phyloP scores from a whole-genome alignment of 306 rosid species.

The Vigna radiata region DNA sequence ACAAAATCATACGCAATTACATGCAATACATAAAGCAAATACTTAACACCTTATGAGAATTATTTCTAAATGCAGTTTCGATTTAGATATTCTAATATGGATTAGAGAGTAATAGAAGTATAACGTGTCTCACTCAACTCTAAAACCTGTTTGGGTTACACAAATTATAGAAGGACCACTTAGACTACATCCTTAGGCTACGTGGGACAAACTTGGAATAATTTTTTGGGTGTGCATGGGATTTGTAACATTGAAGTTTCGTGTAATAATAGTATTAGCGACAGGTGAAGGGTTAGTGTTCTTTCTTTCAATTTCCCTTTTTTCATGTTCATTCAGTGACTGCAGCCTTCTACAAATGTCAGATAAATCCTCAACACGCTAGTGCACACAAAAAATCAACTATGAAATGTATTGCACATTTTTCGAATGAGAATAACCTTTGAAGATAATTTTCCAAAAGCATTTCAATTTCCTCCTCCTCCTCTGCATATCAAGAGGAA shows the following conservation, averaged over 20 bases:
- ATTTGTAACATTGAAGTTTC: conserved; percentile 1
- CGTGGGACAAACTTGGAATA: neutral
- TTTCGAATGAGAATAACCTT: conserved; percentile 67
- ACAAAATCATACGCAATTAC: too few species aligned
- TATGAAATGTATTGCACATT: conserved; percentile 30
- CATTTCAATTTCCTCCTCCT: conserved; percentile 99
- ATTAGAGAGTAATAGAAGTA: neutral
- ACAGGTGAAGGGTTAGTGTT: conserved; percentile 21
- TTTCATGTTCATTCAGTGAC: conserved; percentile 7
- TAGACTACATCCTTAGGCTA: neutral
- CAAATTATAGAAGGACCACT: neutral
- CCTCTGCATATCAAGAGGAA: conserved; percentile 67
- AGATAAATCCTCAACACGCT: conserved; percentile 24
- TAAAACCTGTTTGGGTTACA: neutral
- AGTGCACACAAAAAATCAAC: conserved; percentile 4
- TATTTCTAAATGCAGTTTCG: conserved; percentile 36
- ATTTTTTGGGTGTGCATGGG: conserved; percentile 24
- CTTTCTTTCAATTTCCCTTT: conserved; percentile 32
- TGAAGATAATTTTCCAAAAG: conserved; percentile 98
- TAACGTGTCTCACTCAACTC: neutral
- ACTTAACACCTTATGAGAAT: neutral
- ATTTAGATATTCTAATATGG: conserved; percentile 16
- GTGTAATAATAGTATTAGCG: conserved; percentile 8
- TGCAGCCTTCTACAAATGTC: conserved; percentile 27
- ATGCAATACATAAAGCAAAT: too few species aligned